These are phyloP conservation scores for Pascua sp. DNA, from an alignment of 1,284 basidiomycete genomes.

Conservation along the genomic window DNA sequence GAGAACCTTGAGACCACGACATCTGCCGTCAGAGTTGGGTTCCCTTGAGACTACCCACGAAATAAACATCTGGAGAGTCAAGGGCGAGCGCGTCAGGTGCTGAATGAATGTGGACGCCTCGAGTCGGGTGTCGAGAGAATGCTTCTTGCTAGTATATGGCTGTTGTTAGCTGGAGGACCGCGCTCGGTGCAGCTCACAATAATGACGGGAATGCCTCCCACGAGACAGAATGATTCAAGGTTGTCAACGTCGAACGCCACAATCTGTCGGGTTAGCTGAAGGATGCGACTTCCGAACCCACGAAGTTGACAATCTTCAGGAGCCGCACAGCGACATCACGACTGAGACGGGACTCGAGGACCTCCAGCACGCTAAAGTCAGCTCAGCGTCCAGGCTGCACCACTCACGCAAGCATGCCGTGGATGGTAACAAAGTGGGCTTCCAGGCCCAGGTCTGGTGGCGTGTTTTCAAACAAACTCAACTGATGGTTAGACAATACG, in stretches of 20 bases:
- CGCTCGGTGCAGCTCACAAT: conserved; percentile 63
- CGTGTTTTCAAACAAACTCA: conserved; percentile 63
- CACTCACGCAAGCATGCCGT: conserved; percentile 78
- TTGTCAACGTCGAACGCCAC: conserved; percentile 79
- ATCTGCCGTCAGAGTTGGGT: conserved; percentile 54
- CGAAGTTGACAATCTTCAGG: conserved; percentile 84
- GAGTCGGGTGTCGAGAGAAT: conserved; percentile 85
- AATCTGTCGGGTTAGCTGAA: conserved; percentile 57
- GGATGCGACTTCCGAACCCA: conserved; percentile 60
- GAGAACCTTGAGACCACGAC: conserved; percentile 86
- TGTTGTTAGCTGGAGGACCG: conserved; percentile 12
- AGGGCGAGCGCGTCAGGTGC: conserved; percentile 80
- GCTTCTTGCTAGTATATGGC: conserved; percentile 88
- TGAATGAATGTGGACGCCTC: conserved; percentile 94
- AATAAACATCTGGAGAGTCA: conserved; percentile 97
- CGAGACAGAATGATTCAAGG: conserved; percentile 90
- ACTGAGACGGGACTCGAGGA: conserved; percentile 74
- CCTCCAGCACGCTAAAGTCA: conserved; percentile 65
- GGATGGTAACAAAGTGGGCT: conserved; percentile 78
- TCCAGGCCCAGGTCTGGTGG: conserved; percentile 71
- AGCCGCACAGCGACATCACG: conserved; percentile 79
- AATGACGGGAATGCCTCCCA: conserved; percentile 87
- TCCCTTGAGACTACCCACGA: conserved; percentile 60
- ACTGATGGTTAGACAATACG: not conserved
- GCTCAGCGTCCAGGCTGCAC: not conserved